Percentiles rank a stretch among this genome's conserved stretches.
Conservation (phyloP, 1,139 yeast genomes). For the Zygoascus hellenicus region DNA sequence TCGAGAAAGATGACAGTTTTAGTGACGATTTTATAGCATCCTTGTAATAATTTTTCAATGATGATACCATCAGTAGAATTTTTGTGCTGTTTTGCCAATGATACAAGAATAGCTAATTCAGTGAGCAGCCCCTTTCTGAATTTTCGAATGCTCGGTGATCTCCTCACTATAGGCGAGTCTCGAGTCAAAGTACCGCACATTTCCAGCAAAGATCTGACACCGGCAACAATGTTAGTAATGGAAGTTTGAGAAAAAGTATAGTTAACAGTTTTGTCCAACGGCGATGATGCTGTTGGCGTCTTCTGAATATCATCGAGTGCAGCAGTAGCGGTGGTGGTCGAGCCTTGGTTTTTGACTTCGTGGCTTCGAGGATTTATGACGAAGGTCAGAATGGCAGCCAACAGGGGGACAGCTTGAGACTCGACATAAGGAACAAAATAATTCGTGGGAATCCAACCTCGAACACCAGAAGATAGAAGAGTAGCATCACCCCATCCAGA, state of each 20-base stretch:
- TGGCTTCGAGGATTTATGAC: slow-evolving; percentile 52
- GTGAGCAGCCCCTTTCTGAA: slow-evolving; percentile 76
- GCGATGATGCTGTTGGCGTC: slow-evolving; percentile 1
- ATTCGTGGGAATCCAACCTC: slow-evolving; percentile 98
- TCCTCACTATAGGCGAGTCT: slow-evolving; percentile 69
- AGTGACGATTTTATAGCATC: slow-evolving; percentile 69
- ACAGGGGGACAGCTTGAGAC: slow-evolving; percentile 48
- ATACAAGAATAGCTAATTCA: slow-evolving; percentile 85
- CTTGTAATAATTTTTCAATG: slow-evolving; percentile 62
- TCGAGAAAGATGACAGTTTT: slow-evolving; percentile 69
- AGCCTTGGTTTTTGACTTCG: slow-evolving; percentile 16
- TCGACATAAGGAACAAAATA: slow-evolving; percentile 56
- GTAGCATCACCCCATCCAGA: slow-evolving; percentile 99
- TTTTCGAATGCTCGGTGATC: slow-evolving; percentile 61
- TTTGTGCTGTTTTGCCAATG: slow-evolving; percentile 77
- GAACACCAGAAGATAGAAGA: slow-evolving; percentile 55
- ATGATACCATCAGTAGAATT: slow-evolving; percentile 62
- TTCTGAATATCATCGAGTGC: background rate
- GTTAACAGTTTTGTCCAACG: slow-evolving; percentile 11
- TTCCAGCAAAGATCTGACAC: slow-evolving; percentile 70
- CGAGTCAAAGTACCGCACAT: slow-evolving; percentile 81
- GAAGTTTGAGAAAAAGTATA: slow-evolving; percentile 35
- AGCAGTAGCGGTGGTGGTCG: slow-evolving; percentile 9
- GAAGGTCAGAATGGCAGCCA: slow-evolving; percentile 72
- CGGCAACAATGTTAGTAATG: slow-evolving; percentile 67